Conservation (phyloP, 495 filamentous ascomycete species). For the Schizothecium vesticola region DNA sequence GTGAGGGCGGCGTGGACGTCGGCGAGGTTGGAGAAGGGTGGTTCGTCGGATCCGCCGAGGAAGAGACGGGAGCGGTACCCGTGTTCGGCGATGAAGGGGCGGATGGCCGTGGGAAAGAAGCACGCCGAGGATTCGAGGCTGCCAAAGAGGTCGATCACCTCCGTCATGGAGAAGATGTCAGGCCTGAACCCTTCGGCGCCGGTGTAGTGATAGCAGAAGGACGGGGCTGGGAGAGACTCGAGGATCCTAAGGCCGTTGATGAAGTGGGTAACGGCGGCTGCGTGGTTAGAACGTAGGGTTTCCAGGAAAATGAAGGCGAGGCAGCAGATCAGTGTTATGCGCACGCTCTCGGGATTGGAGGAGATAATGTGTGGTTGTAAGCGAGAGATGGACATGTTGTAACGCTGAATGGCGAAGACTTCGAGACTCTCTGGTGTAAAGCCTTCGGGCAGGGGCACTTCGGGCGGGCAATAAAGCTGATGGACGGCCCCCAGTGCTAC, state of each 20-base stretch:
- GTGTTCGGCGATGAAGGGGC: constrained; percentile 54
- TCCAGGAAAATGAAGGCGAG: constrained; percentile 38
- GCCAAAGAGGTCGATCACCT: constrained; percentile 33
- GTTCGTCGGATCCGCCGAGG: constrained; percentile 41
- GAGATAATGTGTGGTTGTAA: constrained; percentile 27
- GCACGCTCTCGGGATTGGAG: constrained; percentile 25
- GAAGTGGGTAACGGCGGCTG: constrained; percentile 30
- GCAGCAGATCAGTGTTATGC: constrained; percentile 35
- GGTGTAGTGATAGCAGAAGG: constrained; percentile 18
- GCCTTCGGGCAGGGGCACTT: constrained; percentile 13
- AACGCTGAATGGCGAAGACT: constrained; percentile 36
- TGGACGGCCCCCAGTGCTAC: constrained; percentile 36
- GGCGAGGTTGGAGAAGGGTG: constrained; percentile 32
- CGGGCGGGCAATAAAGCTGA: constrained; percentile 18
- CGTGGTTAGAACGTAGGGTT: constrained; percentile 30
- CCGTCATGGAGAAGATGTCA: constrained; percentile 23
- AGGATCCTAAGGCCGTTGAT: constrained; percentile 37
- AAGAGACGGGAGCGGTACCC: constrained; percentile 43
- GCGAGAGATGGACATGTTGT: constrained; percentile 35
- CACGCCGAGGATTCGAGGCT: constrained; percentile 26
- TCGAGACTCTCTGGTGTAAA: constrained; percentile 27
- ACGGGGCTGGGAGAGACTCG: constrained; percentile 21
- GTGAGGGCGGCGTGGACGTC: constrained; percentile 14
- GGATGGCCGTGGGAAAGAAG: constrained; percentile 57
- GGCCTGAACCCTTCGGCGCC: background rate